Evolutionary conservation across 176 grass and related monocot genomes (phyloP), one percentile per base, ranked within the genome.

Genomic region (Guadua angustifolia): DNA sequence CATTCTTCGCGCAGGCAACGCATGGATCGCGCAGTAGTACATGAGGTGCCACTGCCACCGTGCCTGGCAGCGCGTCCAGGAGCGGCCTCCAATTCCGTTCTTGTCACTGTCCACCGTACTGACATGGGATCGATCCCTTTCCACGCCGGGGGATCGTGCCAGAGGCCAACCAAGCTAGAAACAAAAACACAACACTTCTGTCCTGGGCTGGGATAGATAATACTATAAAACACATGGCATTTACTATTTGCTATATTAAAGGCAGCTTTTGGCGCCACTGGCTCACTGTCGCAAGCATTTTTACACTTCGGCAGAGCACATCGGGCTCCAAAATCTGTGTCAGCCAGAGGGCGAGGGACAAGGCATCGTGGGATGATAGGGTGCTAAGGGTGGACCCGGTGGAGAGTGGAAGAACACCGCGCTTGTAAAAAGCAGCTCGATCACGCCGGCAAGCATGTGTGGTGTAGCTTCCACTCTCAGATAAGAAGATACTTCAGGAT

Each of bases 261-360:
- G 17, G 21, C 14, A 5, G 5, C 51, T 69, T 71, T 72, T n/a
- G 9, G 18, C 68, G 13, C 5, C 26, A 2, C 70, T 33, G 71
- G 12, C 13, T 63, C 25, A 32, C 25, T 15, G 60, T 3, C 2
- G 45, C 24, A 10, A 0, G 0, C 15, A 5, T 18, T 79, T 86
- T 86, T 79, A 86, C 84, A 79, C 55, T 32, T 85, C 74, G 53
- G 66, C 66, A 40, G 39, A 47, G 40, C 83, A 71, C 83, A 0
- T 49, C 7, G 11, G 26, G 8, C 15, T 71, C 35, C 18, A 5
- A 19, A 56, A 75, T 39, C 39, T 52, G 70, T 19, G 52, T 21
- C 6, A 33, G 78, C 12, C 21, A 22, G 35, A 0, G 6, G 39
- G 11, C 7, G 36, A 58, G 69, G 43, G 45, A 26, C 25, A 19